Base-by-base conservation (phyloP, 495 filamentous ascomycete genomes). In the Neurospora hispaniola region DNA sequence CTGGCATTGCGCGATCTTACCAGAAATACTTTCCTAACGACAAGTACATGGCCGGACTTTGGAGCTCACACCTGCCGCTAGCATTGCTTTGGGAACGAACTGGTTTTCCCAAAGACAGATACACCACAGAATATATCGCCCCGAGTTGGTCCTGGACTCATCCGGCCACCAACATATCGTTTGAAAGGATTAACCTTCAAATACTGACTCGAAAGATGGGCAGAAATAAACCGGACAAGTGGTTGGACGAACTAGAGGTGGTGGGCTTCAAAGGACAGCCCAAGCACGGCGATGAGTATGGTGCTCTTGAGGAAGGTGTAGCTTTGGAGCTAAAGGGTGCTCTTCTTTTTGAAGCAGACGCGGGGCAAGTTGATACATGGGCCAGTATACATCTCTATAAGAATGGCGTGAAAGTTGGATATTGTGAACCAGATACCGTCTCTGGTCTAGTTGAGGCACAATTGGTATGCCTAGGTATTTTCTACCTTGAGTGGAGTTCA, bases 381-480 rank as follows among this genome's bases (percentile, higher is more conserved):
- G 2, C 2, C 27, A 1, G 2, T 1, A 2, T 48, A 23, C 5
- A 2, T 0, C 20, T 23, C 2, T 5, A 3, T n/a, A 10, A 11
- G 9, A 9, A 11, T 5, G 46, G 46, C 9, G 8, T 12, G 9
- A 0, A 0, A 0, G 46, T 5, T 54, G 46, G 46, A 23, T 0
- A 0, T 54, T 54, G 4, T 3, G 3, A 0, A 0, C 3, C 4
- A 12, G 20, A 54, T 27, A 2, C 5, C 35, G 1, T 1, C 8
- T 10, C 9, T 54, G 46, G 20, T 54, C 0, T 1, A 0, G 0
- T 2, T 54, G n/a, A 54, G 46, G 46, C 10, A 4, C 23, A 27
- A 0, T 27, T 54, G 0, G 0, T 54, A 0, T 54, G 46, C 20
- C 20, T 46, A 46, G 43, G 43, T 18, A n/a, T 43, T 4, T 42